Base-by-base conservation (phyloP, 2,329 filamentous ascomycete genomes). In the Coniochaeta hoffmannii region DNA sequence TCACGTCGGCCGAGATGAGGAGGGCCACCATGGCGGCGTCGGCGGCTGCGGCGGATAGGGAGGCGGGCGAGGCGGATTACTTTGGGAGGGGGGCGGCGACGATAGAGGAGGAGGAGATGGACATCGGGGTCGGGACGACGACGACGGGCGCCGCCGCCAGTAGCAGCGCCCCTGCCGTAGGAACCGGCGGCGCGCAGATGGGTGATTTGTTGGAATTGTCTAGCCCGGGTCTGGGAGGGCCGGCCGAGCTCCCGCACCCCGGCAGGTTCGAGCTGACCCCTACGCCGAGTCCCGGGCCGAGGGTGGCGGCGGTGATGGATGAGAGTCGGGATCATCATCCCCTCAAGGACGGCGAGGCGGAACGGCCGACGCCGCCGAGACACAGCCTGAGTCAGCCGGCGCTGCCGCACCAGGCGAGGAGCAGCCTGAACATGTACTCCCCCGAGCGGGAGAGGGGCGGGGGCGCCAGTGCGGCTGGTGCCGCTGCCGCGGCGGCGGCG, bases 91-190 rank as follows among this genome's bases (percentile, higher is more conserved):
- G 17, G 11, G n/a, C n/a, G n/a, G n/a, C n/a, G n/a, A 59, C 57
- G 17, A 81, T 76, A 69, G 86, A 95, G 59, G 93, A 96, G 59
- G 93, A 96, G 63, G 92, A 94, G 65, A 92, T 96, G 81, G 94
- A 99, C 68, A 97, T 99, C 63, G 86, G 87, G 57, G 82, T 86
- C 1, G 82, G 82, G 4, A 81, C n/a, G n/a, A n/a, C n/a, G n/a
- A n/a, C n/a, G n/a, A n/a, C n/a, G n/a, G n/a, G n/a, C n/a, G n/a
- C n/a, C n/a, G n/a, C 83, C 57, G 80, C 83, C 9, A 81, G 86
- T 11, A 35, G 28, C 38, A 60, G 2, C 59, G 58, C 60, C 35
- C 69, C 69, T 22, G 41, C 11, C 22, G 22, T 19, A 12, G 41
- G 38, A 36, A 72, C 72, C n/a, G 72, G 75, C 36, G 92, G 96